Evolutionary conservation across 1,284 basidiomycete species (phyloP).

Genomic region (Flammula alnicola): DNA sequence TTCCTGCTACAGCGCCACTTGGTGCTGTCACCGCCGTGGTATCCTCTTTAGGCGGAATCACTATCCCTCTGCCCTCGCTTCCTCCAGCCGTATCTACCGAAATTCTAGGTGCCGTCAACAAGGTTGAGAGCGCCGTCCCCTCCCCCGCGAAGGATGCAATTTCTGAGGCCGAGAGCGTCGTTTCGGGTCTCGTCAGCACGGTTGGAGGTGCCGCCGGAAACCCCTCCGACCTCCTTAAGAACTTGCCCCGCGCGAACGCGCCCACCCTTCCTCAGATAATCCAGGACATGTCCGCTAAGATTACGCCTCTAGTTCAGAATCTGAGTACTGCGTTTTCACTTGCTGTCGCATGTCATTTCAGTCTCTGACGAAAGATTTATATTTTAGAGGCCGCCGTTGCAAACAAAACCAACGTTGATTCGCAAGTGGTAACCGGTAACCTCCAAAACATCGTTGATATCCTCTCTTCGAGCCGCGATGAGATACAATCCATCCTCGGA

Average conservation of each 20-base stretch:
- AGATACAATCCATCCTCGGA: not conserved
- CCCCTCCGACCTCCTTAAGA: too few relatives aligned
- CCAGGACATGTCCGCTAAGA: not conserved
- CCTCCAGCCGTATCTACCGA: too few relatives aligned
- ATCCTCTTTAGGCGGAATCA: not conserved
- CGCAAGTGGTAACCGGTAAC: not conserved
- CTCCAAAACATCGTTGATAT: not conserved
- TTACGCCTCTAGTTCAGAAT: not conserved
- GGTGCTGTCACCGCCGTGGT: not conserved
- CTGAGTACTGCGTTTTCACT: too few relatives aligned
- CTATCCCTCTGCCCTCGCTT: not conserved
- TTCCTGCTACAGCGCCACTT: slow-evolving; percentile 1
- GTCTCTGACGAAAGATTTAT: not conserved
- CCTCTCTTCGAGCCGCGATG: not conserved
- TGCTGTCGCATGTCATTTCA: too few relatives aligned
- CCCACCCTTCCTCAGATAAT: not conserved
- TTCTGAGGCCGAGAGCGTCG: not conserved
- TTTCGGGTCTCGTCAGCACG: too few relatives aligned
- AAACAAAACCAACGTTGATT: not conserved
- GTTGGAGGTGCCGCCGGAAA: too few relatives aligned
- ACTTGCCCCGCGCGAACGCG: too few relatives aligned
- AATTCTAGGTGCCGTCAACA: too few relatives aligned
- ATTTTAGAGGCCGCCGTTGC: slow-evolving; percentile 2
- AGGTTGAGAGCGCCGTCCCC: not conserved
- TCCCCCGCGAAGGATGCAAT: not conserved